These are phyloP conservation scores for Plenodomus tracheiphilus DNA, from an alignment of 2,329 filamentous ascomycete species.

Conservation along the genomic window DNA sequence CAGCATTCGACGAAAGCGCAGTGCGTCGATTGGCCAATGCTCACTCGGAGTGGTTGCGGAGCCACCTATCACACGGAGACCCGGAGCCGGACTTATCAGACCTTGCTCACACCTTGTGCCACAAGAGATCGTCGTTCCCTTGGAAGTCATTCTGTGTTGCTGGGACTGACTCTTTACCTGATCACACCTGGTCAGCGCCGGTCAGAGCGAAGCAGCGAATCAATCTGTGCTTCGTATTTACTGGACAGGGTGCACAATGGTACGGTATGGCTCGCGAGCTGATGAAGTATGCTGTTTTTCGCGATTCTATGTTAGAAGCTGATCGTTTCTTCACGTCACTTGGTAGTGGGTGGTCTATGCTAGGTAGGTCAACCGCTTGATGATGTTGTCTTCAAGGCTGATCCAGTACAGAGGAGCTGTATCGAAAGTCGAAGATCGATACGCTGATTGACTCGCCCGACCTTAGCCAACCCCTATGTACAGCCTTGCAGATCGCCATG, in stretches of 20 bases:
- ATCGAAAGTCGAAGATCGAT: conserved; percentile 3
- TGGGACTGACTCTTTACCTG: background rate
- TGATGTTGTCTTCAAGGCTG: background rate
- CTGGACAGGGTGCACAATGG: conserved; percentile 39
- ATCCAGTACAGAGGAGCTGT: conserved; percentile 11
- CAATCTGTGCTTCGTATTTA: conserved; percentile 26
- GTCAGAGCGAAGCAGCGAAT: background rate
- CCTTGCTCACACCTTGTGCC: conserved; percentile 11
- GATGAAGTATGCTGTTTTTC: conserved; percentile 15
- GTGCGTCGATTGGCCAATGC: conserved; percentile 1
- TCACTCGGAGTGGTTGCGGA: conserved; percentile 3
- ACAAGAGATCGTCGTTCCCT: conserved; percentile 11
- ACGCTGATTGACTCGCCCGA: conserved; percentile 15
- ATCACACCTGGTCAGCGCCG: conserved; percentile 5
- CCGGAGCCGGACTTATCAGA: conserved; percentile 2
- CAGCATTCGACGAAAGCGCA: conserved; percentile 12
- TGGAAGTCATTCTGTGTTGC: conserved; percentile 10
- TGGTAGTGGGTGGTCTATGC: conserved; percentile 17
- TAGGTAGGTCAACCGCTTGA: background rate
- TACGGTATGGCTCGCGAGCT: conserved; percentile 27
- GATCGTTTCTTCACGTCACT: conserved; percentile 12
- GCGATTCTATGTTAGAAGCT: conserved; percentile 8
- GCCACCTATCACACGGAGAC: background rate
- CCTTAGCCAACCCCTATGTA: conserved; percentile 24
- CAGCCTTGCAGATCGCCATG: conserved; percentile 23